Base-by-base conservation (phyloP, 2,329 filamentous ascomycete genomes). In the Talaromyces sp. region DNA sequence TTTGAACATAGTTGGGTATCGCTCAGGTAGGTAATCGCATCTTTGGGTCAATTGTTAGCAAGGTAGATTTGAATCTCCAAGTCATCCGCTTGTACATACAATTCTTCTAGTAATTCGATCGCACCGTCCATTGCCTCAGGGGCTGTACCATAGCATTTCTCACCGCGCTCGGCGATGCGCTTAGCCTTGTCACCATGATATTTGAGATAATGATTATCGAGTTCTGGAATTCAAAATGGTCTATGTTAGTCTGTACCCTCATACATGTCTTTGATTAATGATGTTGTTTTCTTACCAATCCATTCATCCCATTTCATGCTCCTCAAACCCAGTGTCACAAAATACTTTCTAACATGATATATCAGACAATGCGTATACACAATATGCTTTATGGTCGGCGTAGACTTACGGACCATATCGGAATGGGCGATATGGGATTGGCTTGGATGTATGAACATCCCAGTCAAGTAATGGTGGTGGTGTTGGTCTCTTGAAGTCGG, bases 401-500 rank as follows among this genome's bases (percentile, higher is more conserved):
- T 20, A n/a, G 46, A 72, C 70, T 69, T 67, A 76, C 68, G 88
- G 88, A 0, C 89, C 89, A 68, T 90, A 84, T 62, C 87, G 83
- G 70, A 93, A 93, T 0, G 89, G 88, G 5, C 89, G 82, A 72
- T 93, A 93, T 0, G 88, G 87, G 0, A 91, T 80, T 0, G 89
- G 89, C 54, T 87, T 86, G 1, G 87, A 89, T n/a, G 75, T 73
- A 20, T 82, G 77, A 32, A 91, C 69, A 39, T 86, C 84, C 87
- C 89, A 92, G 67, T 83, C 71, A 0, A 83, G 82, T 62, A 89
- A 90, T 0, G 88, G 83, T 0, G 72, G 48, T 4, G 86, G 83
- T 1, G 74, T 67, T 1, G 87, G 86, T 2, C 84, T 76, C 54
- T 79, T 78, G 76, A 87, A 91, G 47, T 74, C 61, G 11, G 77